phyloP scores from a whole-genome alignment of 2,329 filamentous ascomycete species.

The Alternaria sp. region DNA sequence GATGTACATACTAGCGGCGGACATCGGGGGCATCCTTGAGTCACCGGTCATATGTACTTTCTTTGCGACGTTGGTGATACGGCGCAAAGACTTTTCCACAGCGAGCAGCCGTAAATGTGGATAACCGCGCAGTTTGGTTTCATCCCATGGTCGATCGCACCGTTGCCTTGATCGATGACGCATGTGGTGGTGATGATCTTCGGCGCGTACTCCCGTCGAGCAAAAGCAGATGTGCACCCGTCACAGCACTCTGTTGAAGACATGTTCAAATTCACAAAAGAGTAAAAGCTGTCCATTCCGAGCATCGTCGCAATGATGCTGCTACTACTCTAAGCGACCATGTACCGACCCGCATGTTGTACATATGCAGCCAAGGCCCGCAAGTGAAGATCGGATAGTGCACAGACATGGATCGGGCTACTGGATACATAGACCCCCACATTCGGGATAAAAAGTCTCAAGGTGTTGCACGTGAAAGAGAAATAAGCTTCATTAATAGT shows the following conservation, averaged over 20 bases:
- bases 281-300: neutral
- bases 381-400: constrained; percentile 5
- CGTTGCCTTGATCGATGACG: neutral
- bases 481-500: constrained; percentile 21
- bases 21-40: neutral
- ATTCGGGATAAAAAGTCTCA: neutral
- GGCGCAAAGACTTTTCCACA: neutral
- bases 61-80: constrained; percentile 13
- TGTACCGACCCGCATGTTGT: constrained; percentile 20
- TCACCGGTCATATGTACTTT: neutral
- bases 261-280: neutral
- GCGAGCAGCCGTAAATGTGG: neutral
- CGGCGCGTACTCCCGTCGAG: too few relatives aligned
- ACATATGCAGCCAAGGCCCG: constrained; percentile 29
- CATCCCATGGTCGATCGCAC: neutral
- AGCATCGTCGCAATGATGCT: neutral
- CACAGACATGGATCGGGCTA: constrained; percentile 16
- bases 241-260: neutral
- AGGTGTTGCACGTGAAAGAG: neutral
- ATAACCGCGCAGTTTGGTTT: neutral
- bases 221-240: neutral
- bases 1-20: neutral
- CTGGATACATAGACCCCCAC: neutral
- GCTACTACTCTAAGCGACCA: constrained; percentile 9
- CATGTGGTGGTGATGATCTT: neutral